These are phyloP conservation scores for Solanum habrochaites DNA, from an alignment of 257 asterid species.

Conservation along the genomic window DNA sequence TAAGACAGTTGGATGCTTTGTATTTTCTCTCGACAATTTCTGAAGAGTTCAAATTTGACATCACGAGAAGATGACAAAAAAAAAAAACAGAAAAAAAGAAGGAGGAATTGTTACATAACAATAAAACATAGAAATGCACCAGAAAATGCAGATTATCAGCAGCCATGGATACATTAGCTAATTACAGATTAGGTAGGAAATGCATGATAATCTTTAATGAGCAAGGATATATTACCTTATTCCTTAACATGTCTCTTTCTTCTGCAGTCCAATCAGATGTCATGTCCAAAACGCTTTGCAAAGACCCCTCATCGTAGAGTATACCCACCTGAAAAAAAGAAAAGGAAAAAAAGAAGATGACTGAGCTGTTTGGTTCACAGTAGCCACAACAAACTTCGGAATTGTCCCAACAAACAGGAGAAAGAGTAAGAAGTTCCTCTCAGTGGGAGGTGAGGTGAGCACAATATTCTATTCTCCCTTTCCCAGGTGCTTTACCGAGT, in stretches of 20 bases:
- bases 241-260: constrained; percentile 85
- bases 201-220: background rate
- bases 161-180: background rate
- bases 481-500: background rate
- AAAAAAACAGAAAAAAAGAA: background rate
- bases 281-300: constrained; percentile 76
- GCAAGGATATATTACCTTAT: constrained; percentile 39
- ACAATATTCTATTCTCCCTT: background rate
- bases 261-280: constrained; percentile 80
- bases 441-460: background rate
- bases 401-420: background rate
- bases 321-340: constrained; percentile 65
- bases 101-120: background rate
- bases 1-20: background rate
- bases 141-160: background rate
- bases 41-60: background rate
- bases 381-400: background rate
- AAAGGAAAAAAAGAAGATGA: background rate
- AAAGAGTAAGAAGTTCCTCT: background rate
- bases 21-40: background rate
- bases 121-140: background rate
- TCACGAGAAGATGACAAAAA: background rate
- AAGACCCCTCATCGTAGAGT: constrained; percentile 71
- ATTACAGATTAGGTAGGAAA: background rate
- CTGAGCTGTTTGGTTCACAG: background rate